Percentiles rank a stretch among this genome's conserved stretches.
Conservation (phyloP, 176 grass and related monocot genomes). For the Bonia amplexicaulis region DNA sequence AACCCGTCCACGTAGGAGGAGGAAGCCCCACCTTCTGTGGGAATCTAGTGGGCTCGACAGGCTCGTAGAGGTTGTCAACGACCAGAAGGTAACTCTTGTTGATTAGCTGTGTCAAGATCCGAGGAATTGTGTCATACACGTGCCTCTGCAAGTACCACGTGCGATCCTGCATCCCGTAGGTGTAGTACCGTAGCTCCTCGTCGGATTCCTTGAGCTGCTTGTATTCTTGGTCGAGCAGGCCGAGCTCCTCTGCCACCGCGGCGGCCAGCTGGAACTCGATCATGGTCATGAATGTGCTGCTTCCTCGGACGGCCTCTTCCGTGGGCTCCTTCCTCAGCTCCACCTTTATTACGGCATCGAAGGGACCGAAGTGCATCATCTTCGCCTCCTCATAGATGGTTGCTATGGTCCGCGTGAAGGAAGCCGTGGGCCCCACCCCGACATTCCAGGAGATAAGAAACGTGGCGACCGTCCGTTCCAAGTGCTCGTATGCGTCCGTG, state of each 20-base stretch:
- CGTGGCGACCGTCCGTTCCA: too few species aligned
- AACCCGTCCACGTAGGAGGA: accelerated
- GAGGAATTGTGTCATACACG: accelerated
- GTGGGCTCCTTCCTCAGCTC: background rate
- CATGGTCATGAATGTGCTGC: accelerated
- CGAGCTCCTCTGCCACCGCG: background rate
- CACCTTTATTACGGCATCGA: background rate
- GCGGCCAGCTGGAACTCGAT: background rate
- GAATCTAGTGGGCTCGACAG: accelerated
- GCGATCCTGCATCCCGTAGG: accelerated
- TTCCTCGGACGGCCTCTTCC: background rate
- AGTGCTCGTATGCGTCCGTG: accelerated
- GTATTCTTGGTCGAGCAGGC: background rate
- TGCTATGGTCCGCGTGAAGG: too few species aligned
- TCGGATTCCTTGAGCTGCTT: background rate
- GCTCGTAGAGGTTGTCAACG: background rate
- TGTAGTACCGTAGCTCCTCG: background rate
- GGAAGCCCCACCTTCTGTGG: background rate
- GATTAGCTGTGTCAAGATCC: accelerated
- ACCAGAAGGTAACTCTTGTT: background rate
- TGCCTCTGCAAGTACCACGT: accelerated
- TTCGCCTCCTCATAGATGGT: too few species aligned
- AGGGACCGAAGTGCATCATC: too few species aligned
- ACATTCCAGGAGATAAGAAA: accelerated
- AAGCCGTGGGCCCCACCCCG: too few species aligned